phyloP scores from a whole-genome alignment of 1,284 basidiomycete species.

The Trametes versicolor region DNA sequence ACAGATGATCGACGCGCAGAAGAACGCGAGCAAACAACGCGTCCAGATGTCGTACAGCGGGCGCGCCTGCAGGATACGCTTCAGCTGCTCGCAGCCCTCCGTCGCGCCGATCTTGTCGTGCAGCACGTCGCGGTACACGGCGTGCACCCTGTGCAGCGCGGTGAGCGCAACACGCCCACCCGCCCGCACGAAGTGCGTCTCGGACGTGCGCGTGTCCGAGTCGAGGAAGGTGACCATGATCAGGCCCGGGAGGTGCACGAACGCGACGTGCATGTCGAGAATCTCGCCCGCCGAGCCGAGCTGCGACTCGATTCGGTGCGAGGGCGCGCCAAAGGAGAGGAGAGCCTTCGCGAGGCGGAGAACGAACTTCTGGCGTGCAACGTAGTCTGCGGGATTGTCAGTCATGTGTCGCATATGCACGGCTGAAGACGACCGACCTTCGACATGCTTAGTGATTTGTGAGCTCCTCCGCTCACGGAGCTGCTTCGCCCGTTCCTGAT shows the following conservation, averaged over 20 bases:
- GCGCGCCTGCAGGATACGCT: slow-evolving; percentile 65
- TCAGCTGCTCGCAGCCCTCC: slow-evolving; percentile 70
- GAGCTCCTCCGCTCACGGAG: slow-evolving; percentile 34
- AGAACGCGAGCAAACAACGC: slow-evolving; percentile 77
- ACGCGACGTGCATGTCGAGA: slow-evolving; percentile 71
- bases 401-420: not conserved
- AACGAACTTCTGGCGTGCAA: slow-evolving; percentile 78
- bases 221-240: slow-evolving; percentile 83
- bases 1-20: slow-evolving; percentile 81
- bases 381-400: slow-evolving; percentile 57
- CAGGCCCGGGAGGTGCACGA: slow-evolving; percentile 84
- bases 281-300: slow-evolving; percentile 64
- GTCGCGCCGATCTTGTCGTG: slow-evolving; percentile 77
- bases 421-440: slow-evolving; percentile 40
- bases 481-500: slow-evolving; percentile 32
- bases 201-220: slow-evolving; percentile 62
- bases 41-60: slow-evolving; percentile 70
- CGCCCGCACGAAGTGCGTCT: slow-evolving; percentile 84
- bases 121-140: slow-evolving; percentile 81
- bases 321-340: slow-evolving; percentile 85
- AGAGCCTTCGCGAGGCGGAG: slow-evolving; percentile 84
- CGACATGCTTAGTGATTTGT: slow-evolving; percentile 47
- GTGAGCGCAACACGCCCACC: slow-evolving; percentile 79
- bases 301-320: slow-evolving; percentile 88
- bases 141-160: slow-evolving; percentile 76